Evolutionary conservation across 306 rosid genomes (phyloP), one percentile per base, ranked within the genome.

Genomic region (Alnus rubra): DNA sequence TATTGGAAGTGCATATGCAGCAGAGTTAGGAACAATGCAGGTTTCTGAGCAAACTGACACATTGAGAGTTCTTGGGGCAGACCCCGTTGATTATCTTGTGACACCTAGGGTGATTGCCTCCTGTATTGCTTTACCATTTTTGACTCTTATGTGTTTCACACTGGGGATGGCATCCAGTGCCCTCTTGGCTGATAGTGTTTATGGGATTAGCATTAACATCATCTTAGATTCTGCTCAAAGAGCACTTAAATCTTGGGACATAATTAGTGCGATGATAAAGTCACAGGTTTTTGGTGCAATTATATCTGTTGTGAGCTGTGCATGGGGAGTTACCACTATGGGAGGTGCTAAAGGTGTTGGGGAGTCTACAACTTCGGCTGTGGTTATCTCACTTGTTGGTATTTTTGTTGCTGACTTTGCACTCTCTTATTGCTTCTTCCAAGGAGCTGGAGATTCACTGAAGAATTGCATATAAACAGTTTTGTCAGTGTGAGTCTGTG

Each of bases 281-380:
- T 93, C 99, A 4, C 96, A 89, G 86, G 95, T 87, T 79, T 95
- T 95, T 71, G 99, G 97, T 44, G 93, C 92, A 2, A 93, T 95
- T 58, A 95, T 95, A 82, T 95, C 98, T 7, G 69, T 93, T 79
- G 97, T 93, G 72, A 95, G 99, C 73, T 95, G 99, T 78, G 98
- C 91, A 1, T 93, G 98, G 98, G 99, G 98, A 70, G 86, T 95
- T 64, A 95, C 99, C 45, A 93, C 99, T 58, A 44, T 85, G 64
- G 98, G 98, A 71, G 99, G 99, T 44, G 99, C 99, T 74, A 93
- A 95, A 85, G 98, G 97, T 59, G 98, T 95, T 7, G 98, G 98
- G 8, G 98, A 95, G 83, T 91, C 99, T 31, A 95, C 99, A 48
- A 95, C 98, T 0, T 93, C 99, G 15, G 97, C 99, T 6, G 99